Percentiles rank a stretch among this genome's conserved stretches.
phyloP scores from a whole-genome alignment of 2,329 filamentous ascomycete genomes.

The Blastomyces emzantsi region DNA sequence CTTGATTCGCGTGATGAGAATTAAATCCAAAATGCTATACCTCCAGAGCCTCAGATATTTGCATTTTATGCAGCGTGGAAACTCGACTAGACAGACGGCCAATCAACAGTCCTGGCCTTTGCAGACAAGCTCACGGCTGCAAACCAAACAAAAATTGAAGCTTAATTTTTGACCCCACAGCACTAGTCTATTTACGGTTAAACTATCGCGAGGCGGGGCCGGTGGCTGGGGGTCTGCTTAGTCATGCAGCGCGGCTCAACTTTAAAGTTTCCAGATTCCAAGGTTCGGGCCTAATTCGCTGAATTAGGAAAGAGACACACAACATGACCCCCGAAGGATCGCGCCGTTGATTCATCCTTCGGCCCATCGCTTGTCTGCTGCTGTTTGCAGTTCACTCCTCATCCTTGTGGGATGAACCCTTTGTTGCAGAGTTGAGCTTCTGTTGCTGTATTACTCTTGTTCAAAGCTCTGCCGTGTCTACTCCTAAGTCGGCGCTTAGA shows the following conservation, averaged over 20 bases:
- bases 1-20: neutral
- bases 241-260: slow-evolving; percentile 2
- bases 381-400: neutral
- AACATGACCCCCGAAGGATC: neutral
- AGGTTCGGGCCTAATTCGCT: neutral
- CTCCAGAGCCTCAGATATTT: neutral
- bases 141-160: neutral
- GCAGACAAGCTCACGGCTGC: neutral
- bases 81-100: no score
- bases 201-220: no score
- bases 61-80: no score
- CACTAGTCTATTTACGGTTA: neutral
- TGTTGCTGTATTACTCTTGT: neutral
- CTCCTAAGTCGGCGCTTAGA: slow-evolving; percentile 2
- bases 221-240: neutral
- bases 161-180: neutral
- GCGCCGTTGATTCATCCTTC: neutral
- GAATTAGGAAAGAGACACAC: slow-evolving; percentile 4
- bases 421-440: neutral
- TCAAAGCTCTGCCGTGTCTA: slow-evolving; percentile 7
- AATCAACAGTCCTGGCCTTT: neutral
- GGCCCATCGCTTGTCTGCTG: neutral
- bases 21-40: neutral
- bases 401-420: neutral
- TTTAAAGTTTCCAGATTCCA: slow-evolving; percentile 2